Evolutionary conservation across 371 early-diverging fungal genomes (phyloP), one percentile per base, ranked within the genome.

Genomic region (Chytridium lagenaria): DNA sequence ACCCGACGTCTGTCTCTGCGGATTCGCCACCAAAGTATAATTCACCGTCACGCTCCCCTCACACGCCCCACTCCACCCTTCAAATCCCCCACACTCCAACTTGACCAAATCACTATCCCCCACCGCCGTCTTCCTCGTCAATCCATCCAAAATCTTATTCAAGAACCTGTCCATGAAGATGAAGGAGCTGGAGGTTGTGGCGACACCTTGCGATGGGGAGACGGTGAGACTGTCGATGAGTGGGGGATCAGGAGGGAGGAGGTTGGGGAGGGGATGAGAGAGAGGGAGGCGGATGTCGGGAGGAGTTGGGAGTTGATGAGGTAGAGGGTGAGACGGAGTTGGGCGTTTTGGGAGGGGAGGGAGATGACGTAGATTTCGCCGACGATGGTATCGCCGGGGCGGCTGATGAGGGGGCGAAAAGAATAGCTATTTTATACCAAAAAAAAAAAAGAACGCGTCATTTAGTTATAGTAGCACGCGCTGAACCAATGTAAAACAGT

Each of bases 101-200:
- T 28, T 16, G 7, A 55, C 55, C 10, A 55, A 10, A 55, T 55
- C 55, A 5, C 7, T 15, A 55, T 55, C 55, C 30, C 55, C 55
- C 7, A 55, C 26, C 19, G 55, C 55, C 19, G 55, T 55, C 30
- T 55, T 55, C 26, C 55, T 55, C 55, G 55, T 55, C 16, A 55
- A 55, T 26, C 55, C 55, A 28, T 55, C 55, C 19, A 55, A 23
- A 7, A 55, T 26, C 30, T 28, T 16, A 26, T 55, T 55, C 10
- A 10, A 10, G 16, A 55, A 55, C 26, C 55, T 10, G 26, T 55
- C 55, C 30, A 7, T 7, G 30, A 55, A 55, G 10, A 28, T 26
- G 16, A 55, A 28, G 10, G 55, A 55, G 30, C 55, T 55, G 19
- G 23, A 7, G 23, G 55, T 26, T 10, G 55, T 55, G 16, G 55